These are phyloP conservation scores for Dalbergia cultrata DNA, from an alignment of 306 rosid genomes.

Conservation along the genomic window DNA sequence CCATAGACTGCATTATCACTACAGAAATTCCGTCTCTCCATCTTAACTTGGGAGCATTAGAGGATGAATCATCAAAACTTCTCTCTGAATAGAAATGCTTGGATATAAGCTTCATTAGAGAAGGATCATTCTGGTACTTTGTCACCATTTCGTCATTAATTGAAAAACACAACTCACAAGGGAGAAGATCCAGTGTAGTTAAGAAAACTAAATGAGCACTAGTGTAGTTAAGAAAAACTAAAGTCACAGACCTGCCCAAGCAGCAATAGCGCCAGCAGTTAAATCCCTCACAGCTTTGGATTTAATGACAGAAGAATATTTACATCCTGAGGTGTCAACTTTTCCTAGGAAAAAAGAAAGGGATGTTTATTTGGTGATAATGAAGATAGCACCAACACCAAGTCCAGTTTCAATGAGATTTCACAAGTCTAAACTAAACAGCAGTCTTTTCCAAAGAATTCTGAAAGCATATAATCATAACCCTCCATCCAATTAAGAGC, in stretches of 20 bases:
- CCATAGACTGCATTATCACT: slow-evolving; percentile 58
- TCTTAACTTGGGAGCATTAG: slow-evolving; percentile 65
- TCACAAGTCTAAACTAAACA: not conserved
- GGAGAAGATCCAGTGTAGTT: slow-evolving; percentile 3
- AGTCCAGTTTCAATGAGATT: slow-evolving; percentile 27
- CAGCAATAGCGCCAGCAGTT: slow-evolving; percentile 50
- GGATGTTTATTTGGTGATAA: slow-evolving; percentile 20
- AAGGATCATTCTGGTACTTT: slow-evolving; percentile 59
- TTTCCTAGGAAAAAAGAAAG: slow-evolving; percentile 35
- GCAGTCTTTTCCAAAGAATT: slow-evolving; percentile 3
- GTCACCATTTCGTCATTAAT: slow-evolving; percentile 67
- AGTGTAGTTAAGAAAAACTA: not conserved
- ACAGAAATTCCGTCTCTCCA: slow-evolving; percentile 86
- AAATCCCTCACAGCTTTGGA: slow-evolving; percentile 47
- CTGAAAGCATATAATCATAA: not conserved
- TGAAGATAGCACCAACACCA: slow-evolving; percentile 7
- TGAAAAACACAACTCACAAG: slow-evolving; percentile 24
- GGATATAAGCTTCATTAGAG: slow-evolving; percentile 59
- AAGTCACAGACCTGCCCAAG: slow-evolving; percentile 63
- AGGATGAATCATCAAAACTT: slow-evolving; percentile 74
- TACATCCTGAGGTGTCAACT: slow-evolving; percentile 59
- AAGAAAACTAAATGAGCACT: slow-evolving; percentile 22
- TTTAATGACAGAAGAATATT: slow-evolving; percentile 51
- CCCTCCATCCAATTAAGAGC: not conserved
- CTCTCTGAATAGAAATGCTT: slow-evolving; percentile 79